Conservation (phyloP, 2,329 filamentous ascomycete genomes). For the Aspergillus floridensis region DNA sequence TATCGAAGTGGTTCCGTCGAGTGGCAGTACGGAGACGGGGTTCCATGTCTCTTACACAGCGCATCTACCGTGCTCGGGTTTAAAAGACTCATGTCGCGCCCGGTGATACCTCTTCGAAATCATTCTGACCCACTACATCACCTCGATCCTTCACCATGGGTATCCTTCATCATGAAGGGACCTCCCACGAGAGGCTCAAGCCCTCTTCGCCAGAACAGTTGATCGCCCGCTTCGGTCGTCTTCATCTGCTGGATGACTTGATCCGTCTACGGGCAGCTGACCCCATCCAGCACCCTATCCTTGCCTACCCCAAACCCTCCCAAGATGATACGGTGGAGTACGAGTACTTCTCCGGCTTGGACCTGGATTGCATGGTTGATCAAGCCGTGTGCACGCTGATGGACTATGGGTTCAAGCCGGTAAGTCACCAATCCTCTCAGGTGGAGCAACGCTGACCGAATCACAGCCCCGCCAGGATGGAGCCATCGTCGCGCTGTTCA, state of each 20-base stretch:
- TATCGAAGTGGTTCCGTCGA: too few species aligned
- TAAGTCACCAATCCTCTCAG: neutral
- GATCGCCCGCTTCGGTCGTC: conserved; percentile 37
- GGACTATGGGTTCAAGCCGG: conserved; percentile 18
- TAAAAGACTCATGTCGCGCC: neutral
- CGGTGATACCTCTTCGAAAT: neutral
- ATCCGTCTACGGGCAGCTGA: conserved; percentile 42
- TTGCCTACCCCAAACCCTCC: conserved; percentile 39
- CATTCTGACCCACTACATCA: neutral
- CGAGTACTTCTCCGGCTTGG: conserved; percentile 42
- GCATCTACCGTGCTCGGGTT: neutral
- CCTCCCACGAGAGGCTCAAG: neutral
- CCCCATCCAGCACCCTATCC: conserved; percentile 40
- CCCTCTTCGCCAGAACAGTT: conserved; percentile 13
- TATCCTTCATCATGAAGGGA: conserved; percentile 14
- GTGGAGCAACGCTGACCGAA: neutral
- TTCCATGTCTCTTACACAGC: neutral
- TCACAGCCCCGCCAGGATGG: conserved; percentile 18
- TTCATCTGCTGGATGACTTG: conserved; percentile 44
- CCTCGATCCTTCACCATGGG: conserved; percentile 13
- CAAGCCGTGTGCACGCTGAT: conserved; percentile 34
- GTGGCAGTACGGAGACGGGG: neutral
- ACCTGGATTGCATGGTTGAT: conserved; percentile 44
- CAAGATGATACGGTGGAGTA: conserved; percentile 35
- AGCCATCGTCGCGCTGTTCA: conserved; percentile 40